Percentiles rank a stretch among this genome's conserved stretches.
These are phyloP conservation scores for Agroathelia rolfsii DNA, from an alignment of 1,284 basidiomycete genomes.

Conservation along the genomic window DNA sequence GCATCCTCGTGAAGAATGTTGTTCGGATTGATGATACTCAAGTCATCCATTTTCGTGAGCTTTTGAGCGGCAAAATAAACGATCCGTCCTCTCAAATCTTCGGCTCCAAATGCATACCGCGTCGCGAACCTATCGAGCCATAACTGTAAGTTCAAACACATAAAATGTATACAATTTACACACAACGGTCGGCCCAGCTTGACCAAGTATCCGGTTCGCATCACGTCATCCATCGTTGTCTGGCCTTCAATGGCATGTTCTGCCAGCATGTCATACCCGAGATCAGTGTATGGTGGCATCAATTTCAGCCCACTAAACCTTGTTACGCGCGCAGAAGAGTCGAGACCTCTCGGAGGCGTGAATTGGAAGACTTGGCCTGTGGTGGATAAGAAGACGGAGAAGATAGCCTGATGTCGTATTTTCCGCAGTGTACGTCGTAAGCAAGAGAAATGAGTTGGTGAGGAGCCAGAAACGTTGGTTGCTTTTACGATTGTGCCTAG, in stretches of 20 bases:
- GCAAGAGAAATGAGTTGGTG: slow-evolving; percentile 6
- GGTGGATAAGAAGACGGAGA: slow-evolving; percentile 16
- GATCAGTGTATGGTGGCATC: slow-evolving; percentile 5
- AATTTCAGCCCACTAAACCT: neutral
- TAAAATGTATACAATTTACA: slow-evolving; percentile 7
- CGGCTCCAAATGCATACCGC: slow-evolving; percentile 8
- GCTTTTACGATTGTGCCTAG: too few relatives aligned
- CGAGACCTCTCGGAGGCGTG: slow-evolving; percentile 4
- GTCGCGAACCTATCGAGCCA: slow-evolving; percentile 12
- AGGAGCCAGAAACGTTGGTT: too few relatives aligned
- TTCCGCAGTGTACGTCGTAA: slow-evolving; percentile 4
- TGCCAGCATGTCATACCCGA: slow-evolving; percentile 8
- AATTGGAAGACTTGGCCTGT: slow-evolving; percentile 12
- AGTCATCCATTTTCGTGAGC: slow-evolving; percentile 4
- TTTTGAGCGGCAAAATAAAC: slow-evolving; percentile 16
- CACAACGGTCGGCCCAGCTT: slow-evolving; percentile 19
- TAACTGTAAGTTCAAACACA: too few relatives aligned
- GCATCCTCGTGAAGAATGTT: slow-evolving; percentile 7
- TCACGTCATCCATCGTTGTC: slow-evolving; percentile 5
- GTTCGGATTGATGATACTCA: slow-evolving; percentile 3
- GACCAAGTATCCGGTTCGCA: slow-evolving; percentile 7
- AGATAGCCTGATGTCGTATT: slow-evolving; percentile 9
- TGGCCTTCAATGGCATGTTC: neutral
- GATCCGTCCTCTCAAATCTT: slow-evolving; percentile 9
- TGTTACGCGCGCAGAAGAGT: slow-evolving; percentile 4